Conservation (phyloP, 495 filamentous ascomycete species). For the Xylaria acuta region DNA sequence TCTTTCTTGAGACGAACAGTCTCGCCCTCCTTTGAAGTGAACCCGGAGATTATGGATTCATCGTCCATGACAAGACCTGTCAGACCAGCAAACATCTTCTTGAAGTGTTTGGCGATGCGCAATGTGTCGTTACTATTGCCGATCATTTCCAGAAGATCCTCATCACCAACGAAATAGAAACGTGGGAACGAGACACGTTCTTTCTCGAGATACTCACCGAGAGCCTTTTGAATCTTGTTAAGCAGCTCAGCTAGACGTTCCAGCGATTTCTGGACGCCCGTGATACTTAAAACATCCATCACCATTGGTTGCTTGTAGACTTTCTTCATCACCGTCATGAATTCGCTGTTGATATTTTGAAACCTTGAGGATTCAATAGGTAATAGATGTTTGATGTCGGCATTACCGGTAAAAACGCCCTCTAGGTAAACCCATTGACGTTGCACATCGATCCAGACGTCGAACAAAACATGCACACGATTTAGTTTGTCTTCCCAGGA, state of each 20-base stretch:
- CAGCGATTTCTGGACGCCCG: conserved; percentile 91
- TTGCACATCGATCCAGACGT: conserved; percentile 99
- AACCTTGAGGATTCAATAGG: conserved; percentile 95
- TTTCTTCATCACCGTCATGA: conserved; percentile 97
- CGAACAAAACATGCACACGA: conserved; percentile 94
- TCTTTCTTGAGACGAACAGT: conserved; percentile 84
- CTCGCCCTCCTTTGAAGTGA: conserved; percentile 96
- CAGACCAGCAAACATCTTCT: conserved; percentile 99
- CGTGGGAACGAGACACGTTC: conserved; percentile 96
- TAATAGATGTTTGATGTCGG: conserved; percentile 97
- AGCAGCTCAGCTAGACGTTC: conserved; percentile 93
- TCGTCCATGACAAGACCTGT: conserved; percentile 91
- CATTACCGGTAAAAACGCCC: conserved; percentile 97
- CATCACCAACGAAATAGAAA: conserved; percentile 99
- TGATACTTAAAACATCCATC: conserved; percentile 92
- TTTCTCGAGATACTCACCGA: conserved; percentile 97
- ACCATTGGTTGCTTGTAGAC: conserved; percentile 94
- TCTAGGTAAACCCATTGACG: conserved; percentile 99
- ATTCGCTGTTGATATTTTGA: conserved; percentile 98
- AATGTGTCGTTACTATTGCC: conserved; percentile 97
- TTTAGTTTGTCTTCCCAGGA: conserved; percentile 98
- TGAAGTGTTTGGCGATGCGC: conserved; percentile 96
- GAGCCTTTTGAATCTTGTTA: conserved; percentile 98
- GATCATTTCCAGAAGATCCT: conserved; percentile 99
- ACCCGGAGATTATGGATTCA: conserved; percentile 83